Evolutionary conservation across 2,329 filamentous ascomycete species (phyloP).

Genomic region (Sphaerostilbella broomeana): DNA sequence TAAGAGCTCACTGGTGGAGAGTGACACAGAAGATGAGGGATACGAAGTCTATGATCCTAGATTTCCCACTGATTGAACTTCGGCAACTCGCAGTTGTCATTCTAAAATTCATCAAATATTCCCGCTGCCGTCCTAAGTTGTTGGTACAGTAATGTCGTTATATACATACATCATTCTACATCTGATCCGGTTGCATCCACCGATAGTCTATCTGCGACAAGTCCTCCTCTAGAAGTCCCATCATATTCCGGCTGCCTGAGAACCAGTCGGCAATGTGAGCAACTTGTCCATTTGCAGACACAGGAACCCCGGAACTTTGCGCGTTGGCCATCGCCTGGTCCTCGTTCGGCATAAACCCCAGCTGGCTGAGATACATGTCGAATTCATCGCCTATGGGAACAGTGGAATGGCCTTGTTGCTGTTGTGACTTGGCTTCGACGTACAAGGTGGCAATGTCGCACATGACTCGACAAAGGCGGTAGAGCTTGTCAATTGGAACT

Average conservation of each 20-base stretch:
- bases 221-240: conserved; percentile 59
- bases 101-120: background rate
- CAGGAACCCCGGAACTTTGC: conserved; percentile 15
- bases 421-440: conserved; percentile 50
- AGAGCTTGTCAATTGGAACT: conserved; percentile 53
- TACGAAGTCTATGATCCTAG: conserved; percentile 62
- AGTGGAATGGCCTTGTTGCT: conserved; percentile 40
- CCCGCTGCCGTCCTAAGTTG: background rate
- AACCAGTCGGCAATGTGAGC: conserved; percentile 59
- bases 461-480: conserved; percentile 57
- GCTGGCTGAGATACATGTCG: conserved; percentile 56
- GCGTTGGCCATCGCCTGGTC: conserved; percentile 24
- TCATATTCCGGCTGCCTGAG: conserved; percentile 57
- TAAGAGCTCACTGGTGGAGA: conserved; percentile 38
- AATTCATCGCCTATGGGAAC: conserved; percentile 52
- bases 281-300: conserved; percentile 25
- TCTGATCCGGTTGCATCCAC: conserved; percentile 25
- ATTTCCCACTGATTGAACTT: conserved; percentile 51
- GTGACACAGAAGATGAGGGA: conserved; percentile 63
- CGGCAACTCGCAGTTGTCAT: too few species aligned
- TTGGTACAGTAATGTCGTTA: background rate
- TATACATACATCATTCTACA: background rate
- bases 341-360: conserved; percentile 50
- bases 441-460: conserved; percentile 56
- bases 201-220: conserved; percentile 37